Base-by-base conservation (phyloP, 768 basidiomycete genomes). In the Tricholoma sp. region DNA sequence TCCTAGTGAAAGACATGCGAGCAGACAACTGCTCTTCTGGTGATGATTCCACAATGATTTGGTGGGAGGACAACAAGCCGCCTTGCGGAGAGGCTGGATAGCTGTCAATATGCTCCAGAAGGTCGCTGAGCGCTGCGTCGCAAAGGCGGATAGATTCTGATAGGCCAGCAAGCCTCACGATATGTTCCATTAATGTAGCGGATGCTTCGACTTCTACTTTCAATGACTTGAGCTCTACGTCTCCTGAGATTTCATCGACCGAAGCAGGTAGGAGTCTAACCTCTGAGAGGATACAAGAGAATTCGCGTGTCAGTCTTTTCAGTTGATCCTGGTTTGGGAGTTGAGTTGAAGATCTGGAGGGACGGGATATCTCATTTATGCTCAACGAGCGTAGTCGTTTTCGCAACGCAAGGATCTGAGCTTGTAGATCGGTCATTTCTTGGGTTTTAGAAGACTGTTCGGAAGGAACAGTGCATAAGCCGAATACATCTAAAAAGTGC, bases 81-180 rank as follows among this genome's bases (percentile, higher is more conserved):
- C 79, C 76, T 24, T 74, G 67, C 4, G 85, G 86, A 31, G 75
- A 67, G 2, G 82, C 78, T 8, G 92, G 91, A 65, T 85, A 93
- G 63, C 88, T 91, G 67, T 95, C 92, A 54, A 93, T 78, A 64
- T 93, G 89, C 64, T 93, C 89, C 47, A 95, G 74, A 4, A 94
- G 76, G 68, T 94, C 90, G 63, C 92, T 94, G 45, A 94, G 75
- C 19, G 85, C 82, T n/a, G 76, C 73, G 66, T 95, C 92, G 62
- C 89, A 91, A 18, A 67, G 66, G 24, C 76, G 75, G 8, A 87
- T 68, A 34, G 74, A 65, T 19, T 76, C 70, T 5, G 76, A 70
- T 50, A 93, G 72, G n/a, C 75, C 71, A 9, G 79, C 81, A n/a
- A 94, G 72, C 35, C 71, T 71, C 52, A 79, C 72, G 22, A 91